Evolutionary conservation across 768 basidiomycete genomes (phyloP), one percentile per base, ranked within the genome.

Genomic region (Cantharellus cinnabarinus): DNA sequence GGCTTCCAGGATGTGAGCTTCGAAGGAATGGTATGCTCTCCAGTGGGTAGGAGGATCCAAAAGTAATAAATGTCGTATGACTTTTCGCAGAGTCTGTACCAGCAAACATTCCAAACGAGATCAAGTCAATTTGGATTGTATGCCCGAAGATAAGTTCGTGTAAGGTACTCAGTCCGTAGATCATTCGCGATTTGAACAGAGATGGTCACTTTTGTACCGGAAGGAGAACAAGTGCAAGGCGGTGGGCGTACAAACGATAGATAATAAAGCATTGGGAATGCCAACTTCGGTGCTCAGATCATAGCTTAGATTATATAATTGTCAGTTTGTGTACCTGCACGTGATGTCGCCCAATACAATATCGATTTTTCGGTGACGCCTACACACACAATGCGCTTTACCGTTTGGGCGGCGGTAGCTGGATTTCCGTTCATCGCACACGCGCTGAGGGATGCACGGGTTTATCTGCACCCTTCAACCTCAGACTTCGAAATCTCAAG

Each of bases 131-230:
- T 34, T 56, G 0, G 37, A 20, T 59, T 20, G 48, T 55, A 52
- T 56, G 42, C 37, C 67, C 70, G 20, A 29, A 29, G 20, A 29
- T 29, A 29, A 29, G 20, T 29, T 29, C 20, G 20, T 29, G 20
- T 29, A 29, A 29, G 20, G 51, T 58, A 71, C 70, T 91, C 89
- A 41, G 91, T 94, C 40, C 91, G 78, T 34, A 94, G 76, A 64
- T 94, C 91, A 68, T 95, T 94, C 39, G 83, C 80, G 61, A 95
- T 79, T 68, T 93, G 89, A 0, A 87, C 88, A 2, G 82, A 88
- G 57, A 93, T 77, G 7, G 72, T 68, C 56, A 91, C 70, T 5
- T 72, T 64, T 3, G 60, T 60, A 15, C 67, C 64, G 0, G 67
- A 64, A 0, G 71, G 70, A 5, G 71, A 68, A 2, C 74, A 70